Percentiles rank a stretch among this genome's conserved stretches.
Conservation (phyloP, 306 rosid genomes). For the Prunus mongolica region DNA sequence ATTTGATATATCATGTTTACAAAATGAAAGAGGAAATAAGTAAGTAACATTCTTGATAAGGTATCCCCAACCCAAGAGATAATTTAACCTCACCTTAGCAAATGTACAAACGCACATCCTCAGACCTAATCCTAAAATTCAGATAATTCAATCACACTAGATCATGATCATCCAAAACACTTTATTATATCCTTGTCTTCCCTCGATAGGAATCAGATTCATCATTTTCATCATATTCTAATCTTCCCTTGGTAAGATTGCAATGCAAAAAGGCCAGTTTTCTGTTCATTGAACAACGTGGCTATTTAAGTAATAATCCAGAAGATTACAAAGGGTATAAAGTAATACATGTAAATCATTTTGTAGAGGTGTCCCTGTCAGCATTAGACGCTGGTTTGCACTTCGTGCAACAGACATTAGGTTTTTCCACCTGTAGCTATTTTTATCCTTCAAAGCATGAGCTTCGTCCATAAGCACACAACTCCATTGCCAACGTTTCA, state of each 20-base stretch:
- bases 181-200: neutral
- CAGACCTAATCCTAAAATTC: too few relatives aligned
- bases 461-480: constrained; percentile 99
- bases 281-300: neutral
- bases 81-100: too few relatives aligned
- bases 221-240: neutral
- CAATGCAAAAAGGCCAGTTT: neutral
- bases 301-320: constrained; percentile 18
- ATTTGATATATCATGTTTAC: too few relatives aligned
- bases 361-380: constrained; percentile 97
- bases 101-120: too few relatives aligned
- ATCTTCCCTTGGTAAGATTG: neutral
- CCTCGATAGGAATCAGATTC: neutral
- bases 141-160: too few relatives aligned
- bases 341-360: constrained; percentile 77
- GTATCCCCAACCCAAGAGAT: too few relatives aligned
- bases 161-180: neutral
- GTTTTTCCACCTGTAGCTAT: constrained; percentile 94
- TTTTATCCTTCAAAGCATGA: constrained; percentile 95
- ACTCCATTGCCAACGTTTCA: constrained; percentile 96
- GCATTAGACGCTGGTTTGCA: constrained; percentile 93
- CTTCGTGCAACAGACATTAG: constrained; percentile 87
- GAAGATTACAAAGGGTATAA: constrained; percentile 11
- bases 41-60: too few relatives aligned
- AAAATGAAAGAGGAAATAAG: too few relatives aligned